Percentiles rank a stretch among this genome's conserved stretches.
These are phyloP conservation scores for Chlorella sorokiniana DNA, from an alignment of 139 green algal species.

Conservation along the genomic window DNA sequence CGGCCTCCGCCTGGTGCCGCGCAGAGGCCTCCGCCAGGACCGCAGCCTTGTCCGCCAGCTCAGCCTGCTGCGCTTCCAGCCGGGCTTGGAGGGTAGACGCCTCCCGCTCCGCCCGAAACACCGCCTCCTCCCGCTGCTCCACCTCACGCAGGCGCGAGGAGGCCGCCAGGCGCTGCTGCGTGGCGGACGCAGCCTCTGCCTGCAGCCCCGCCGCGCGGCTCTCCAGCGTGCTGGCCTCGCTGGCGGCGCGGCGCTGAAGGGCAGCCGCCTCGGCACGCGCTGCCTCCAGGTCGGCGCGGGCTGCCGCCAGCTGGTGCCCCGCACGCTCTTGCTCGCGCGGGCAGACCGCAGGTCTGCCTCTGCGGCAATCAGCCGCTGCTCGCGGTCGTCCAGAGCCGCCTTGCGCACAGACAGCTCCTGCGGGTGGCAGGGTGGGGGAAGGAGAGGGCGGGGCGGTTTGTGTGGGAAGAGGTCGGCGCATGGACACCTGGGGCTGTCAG, in stretches of 20 bases:
- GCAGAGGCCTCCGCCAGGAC: constrained; percentile 30
- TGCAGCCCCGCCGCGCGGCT: constrained; percentile 10
- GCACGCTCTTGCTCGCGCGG: constrained; percentile 21
- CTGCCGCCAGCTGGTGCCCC: not conserved
- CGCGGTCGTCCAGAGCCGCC: constrained; percentile 32
- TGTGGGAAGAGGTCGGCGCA: not conserved
- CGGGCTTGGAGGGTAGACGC: constrained; percentile 13
- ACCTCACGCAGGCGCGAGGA: constrained; percentile 18
- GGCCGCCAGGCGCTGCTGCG: constrained; percentile 27
- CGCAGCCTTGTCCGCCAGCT: constrained; percentile 25
- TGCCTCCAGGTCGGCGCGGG: not conserved
- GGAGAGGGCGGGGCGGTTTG: not conserved
- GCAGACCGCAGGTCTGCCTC: constrained; percentile 38
- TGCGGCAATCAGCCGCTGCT: constrained; percentile 28
- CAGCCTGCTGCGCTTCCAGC: constrained; percentile 41
- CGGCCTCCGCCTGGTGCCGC: constrained; percentile 35
- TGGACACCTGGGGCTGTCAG: no score
- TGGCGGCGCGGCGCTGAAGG: not conserved
- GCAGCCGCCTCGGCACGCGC: constrained; percentile 25
- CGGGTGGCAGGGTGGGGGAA: not conserved
- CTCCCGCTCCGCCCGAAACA: constrained; percentile 38
- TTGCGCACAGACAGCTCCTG: constrained; percentile 38
- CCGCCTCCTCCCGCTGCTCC: constrained; percentile 39
- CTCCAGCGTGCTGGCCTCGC: constrained; percentile 21
- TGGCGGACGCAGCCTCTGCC: constrained; percentile 31